Conservation (phyloP, 176 grass and related monocot genomes). For the Carex parvula region DNA sequence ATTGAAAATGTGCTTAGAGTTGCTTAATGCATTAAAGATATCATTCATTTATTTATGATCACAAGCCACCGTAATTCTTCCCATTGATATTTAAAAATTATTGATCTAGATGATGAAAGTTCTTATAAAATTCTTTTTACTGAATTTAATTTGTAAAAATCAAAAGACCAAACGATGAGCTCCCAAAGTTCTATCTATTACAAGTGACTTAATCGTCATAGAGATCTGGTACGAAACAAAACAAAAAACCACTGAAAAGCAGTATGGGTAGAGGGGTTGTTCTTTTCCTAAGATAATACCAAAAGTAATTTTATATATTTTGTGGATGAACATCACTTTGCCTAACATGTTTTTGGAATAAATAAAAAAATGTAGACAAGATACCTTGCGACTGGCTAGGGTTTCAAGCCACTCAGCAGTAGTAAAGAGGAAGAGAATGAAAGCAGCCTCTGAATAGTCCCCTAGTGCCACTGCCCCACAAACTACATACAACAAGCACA, state of each 20-base stretch:
- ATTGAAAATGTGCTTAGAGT: background rate
- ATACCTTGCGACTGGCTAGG: conserved; percentile 72
- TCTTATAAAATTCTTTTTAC: too few species aligned
- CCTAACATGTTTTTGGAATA: background rate
- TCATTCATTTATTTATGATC: background rate
- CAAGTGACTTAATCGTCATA: background rate
- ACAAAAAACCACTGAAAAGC: background rate
- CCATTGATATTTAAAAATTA: background rate
- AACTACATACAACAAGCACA: conserved; percentile 52
- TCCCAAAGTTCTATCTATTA: too few species aligned
- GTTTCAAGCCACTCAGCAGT: conserved; percentile 93
- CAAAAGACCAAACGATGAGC: too few species aligned
- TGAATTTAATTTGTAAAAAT: too few species aligned
- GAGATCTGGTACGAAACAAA: background rate
- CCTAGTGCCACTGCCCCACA: conserved; percentile 77
- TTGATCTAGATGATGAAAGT: background rate
- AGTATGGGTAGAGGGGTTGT: background rate
- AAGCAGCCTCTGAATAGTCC: conserved; percentile 82
- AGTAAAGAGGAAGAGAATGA: conserved; percentile 89
- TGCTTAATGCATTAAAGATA: background rate
- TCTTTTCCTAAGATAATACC: background rate
- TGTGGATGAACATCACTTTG: background rate
- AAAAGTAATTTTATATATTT: background rate
- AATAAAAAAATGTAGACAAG: conserved; percentile 13
- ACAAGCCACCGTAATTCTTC: background rate